Base-by-base conservation (phyloP, 2,329 filamentous ascomycete genomes). In the Aspergillus thermomutatus region DNA sequence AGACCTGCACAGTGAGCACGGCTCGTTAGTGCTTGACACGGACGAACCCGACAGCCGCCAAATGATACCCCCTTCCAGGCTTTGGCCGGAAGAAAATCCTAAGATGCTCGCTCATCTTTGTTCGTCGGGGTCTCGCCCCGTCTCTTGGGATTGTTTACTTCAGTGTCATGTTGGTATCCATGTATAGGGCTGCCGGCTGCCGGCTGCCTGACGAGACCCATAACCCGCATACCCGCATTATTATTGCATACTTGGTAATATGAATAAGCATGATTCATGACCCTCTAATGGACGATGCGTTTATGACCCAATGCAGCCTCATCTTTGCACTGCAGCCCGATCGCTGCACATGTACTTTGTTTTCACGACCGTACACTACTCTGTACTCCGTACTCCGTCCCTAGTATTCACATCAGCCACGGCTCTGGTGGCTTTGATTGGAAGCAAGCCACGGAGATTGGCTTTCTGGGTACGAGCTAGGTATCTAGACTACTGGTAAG, bases 241-340 rank as follows among this genome's bases (percentile, higher is more conserved):
- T 37, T 37, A 7, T 17, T 37, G 31, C 17, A 37, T 37, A 34
- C 11, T 37, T 37, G 14, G 31, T 37, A 17, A 17, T 37, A 37
- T 14, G 2, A 17, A 6, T 14, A 14, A 37, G 7, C 14, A 17
- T n/a, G 31, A 37, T 37, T 14, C 17, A n/a, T 37, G 31, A 17
- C 17, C 31, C 31, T 37, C 7, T 6, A 17, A 5, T 37, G 14
- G 31, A 17, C 3, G 31, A 37, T 37, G 31, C 43, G 46, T 52
- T 56, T 27, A 56, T 50, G 47, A 48, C 56, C 56, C 59, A 59
- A 55, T 43, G 47, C 31, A 60, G 59, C 59, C 56, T 56, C 56
- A 59, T 59, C 53, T 59, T 55, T 59, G 40, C 51, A 25, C 43
- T 59, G 52, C 45, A 53, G 56, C 56, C 54, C 57, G 55, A 61